These are phyloP conservation scores for Xylaria longipes DNA, from an alignment of 495 filamentous ascomycete species.

Conservation along the genomic window DNA sequence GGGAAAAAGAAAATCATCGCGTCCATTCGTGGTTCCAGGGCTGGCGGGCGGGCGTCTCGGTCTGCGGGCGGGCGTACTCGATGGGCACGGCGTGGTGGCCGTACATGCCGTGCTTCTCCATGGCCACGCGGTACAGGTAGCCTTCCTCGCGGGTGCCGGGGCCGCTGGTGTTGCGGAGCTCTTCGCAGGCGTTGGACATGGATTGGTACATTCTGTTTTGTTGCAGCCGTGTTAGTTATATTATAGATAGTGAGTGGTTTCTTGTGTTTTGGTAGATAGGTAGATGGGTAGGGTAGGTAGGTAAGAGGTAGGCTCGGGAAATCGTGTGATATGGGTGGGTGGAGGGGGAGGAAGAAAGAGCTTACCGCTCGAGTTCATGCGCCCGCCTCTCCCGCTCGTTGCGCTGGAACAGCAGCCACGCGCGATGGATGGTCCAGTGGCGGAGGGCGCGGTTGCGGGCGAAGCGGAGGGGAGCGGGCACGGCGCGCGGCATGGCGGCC, in stretches of 20 bases:
- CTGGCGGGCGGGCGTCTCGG: constrained; percentile 71
- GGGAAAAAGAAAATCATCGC: constrained; percentile 29
- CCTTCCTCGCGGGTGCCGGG: constrained; percentile 67
- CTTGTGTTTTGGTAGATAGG: not conserved
- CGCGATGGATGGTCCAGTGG: constrained; percentile 99
- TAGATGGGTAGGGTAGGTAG: not conserved
- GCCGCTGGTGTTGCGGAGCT: constrained; percentile 71
- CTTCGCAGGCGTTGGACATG: constrained; percentile 83
- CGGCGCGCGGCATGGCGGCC: constrained; percentile 36
- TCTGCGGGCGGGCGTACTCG: constrained; percentile 86
- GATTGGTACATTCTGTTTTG: constrained; percentile 65
- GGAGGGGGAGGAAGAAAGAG: constrained; percentile 2
- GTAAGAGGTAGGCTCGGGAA: not conserved
- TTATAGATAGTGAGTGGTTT: not conserved
- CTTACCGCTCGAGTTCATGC: constrained; percentile 65
- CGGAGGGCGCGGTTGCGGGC: constrained; percentile 86
- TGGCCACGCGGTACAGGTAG: constrained; percentile 79
- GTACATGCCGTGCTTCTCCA: constrained; percentile 84
- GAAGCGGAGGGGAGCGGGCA: constrained; percentile 81
- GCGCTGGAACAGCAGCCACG: constrained; percentile 77
- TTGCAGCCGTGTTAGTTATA: constrained; percentile 16
- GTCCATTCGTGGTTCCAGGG: constrained; percentile 83
- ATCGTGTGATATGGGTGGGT: not conserved
- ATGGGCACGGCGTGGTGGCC: constrained; percentile 71
- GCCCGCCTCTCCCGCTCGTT: constrained; percentile 65